Evolutionary conservation across 1,139 yeast species (phyloP).

Genomic region (Meyerozyma elateridarum): DNA sequence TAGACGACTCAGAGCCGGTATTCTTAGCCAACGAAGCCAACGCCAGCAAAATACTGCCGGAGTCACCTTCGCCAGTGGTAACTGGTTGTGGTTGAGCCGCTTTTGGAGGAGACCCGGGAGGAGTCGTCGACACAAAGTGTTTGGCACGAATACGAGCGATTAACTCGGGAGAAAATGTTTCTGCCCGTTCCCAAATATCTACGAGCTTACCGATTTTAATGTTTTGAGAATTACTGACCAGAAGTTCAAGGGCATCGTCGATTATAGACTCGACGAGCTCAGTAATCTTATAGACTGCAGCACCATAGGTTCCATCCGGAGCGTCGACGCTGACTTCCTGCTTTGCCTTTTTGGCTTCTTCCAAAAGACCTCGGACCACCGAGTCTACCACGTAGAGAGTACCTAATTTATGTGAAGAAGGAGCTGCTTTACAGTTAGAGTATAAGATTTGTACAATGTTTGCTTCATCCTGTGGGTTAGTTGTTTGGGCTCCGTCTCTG

Average conservation of each 20-base stretch:
- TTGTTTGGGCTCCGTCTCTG: background rate
- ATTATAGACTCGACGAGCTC: slow-evolving; percentile 54
- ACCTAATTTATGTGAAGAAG: slow-evolving; percentile 83
- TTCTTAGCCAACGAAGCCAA: slow-evolving; percentile 49
- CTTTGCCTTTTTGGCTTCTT: slow-evolving; percentile 58
- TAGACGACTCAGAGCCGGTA: slow-evolving; percentile 23
- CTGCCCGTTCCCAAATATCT: slow-evolving; percentile 89
- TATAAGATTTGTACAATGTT: slow-evolving; percentile 55
- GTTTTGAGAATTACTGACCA: slow-evolving; percentile 47
- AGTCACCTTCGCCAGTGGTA: slow-evolving; percentile 28
- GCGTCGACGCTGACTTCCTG: slow-evolving; percentile 45
- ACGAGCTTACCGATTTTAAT: slow-evolving; percentile 78
- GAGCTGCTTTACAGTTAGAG: slow-evolving; percentile 69
- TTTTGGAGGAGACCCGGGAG: slow-evolving; percentile 55
- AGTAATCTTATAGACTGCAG: slow-evolving; percentile 62
- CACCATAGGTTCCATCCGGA: slow-evolving; percentile 69
- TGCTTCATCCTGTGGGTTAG: slow-evolving; percentile 38
- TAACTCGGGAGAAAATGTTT: slow-evolving; percentile 60
- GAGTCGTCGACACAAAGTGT: slow-evolving; percentile 53
- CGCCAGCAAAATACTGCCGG: slow-evolving; percentile 61
- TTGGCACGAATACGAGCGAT: slow-evolving; percentile 55
- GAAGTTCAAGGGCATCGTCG: slow-evolving; percentile 54
- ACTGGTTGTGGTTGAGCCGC: slow-evolving; percentile 23
- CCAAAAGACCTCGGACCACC: slow-evolving; percentile 79
- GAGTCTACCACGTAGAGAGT: slow-evolving; percentile 89